Evolutionary conservation across 73 alveolate species (phyloP).

Genomic region (Paramecium sexaurelia): DNA sequence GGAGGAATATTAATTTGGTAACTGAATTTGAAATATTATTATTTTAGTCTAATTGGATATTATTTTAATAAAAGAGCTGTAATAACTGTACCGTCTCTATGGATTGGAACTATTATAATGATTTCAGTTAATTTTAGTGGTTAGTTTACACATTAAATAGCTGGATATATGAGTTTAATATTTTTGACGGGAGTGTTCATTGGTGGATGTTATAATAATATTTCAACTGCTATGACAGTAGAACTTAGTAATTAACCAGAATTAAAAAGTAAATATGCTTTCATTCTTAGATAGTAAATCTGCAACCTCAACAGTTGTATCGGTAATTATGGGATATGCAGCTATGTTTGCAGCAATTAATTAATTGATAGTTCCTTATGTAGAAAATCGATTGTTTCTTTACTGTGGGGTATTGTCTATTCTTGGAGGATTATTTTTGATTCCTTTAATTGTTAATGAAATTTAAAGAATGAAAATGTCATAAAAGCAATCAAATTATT

Average conservation of each 20-base stretch:
- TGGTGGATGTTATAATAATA: constrained; percentile 45
- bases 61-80: constrained; percentile 8
- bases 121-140: background rate
- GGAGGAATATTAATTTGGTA: constrained; percentile 40
- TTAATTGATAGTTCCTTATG: background rate
- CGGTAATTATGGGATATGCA: constrained; percentile 39
- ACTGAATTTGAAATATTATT: background rate
- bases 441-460: constrained; percentile 7
- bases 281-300: background rate
- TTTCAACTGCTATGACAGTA: constrained; percentile 14
- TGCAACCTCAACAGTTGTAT: constrained; percentile 12
- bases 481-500: background rate
- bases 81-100: background rate
- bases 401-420: constrained; percentile 16
- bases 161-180: background rate
- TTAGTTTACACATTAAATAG: background rate
- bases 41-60: background rate
- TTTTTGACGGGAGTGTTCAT: background rate
- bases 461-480: background rate
- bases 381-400: background rate
- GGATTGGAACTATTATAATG: constrained; percentile 27
- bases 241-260: constrained; percentile 37
- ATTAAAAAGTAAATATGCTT: background rate
- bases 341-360: constrained; percentile 37
- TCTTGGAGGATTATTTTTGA: background rate